Conservation (phyloP, 495 filamentous ascomycete genomes). For the Aspergillus sparsus region DNA sequence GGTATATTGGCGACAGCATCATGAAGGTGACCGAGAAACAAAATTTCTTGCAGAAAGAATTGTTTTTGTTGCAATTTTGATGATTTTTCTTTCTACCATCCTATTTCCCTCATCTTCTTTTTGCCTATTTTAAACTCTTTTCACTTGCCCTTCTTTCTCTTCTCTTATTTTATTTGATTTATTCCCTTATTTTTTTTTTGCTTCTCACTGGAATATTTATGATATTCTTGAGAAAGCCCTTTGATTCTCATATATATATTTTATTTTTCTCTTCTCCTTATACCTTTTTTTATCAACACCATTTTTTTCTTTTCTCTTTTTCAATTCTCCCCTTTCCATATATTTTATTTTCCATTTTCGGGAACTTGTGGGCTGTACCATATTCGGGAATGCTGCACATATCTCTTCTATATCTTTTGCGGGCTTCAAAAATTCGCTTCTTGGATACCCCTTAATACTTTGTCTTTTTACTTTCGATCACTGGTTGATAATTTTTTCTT, state of each 20-base stretch:
- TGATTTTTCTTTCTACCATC: not conserved
- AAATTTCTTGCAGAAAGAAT: constrained; percentile 5
- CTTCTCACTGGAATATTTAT: not conserved
- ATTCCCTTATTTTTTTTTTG: constrained; percentile 13
- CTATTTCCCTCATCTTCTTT: constrained; percentile 18
- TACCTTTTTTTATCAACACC: constrained; percentile 24
- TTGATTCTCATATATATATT: constrained; percentile 13
- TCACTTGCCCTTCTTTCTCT: constrained; percentile 4
- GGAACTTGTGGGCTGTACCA: constrained; percentile 22
- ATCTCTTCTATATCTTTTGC: constrained; percentile 13
- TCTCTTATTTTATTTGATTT: constrained; percentile 7
- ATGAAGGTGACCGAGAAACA: not conserved
- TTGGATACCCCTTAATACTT: constrained; percentile 26
- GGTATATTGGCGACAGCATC: not conserved
- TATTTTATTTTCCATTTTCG: constrained; percentile 13
- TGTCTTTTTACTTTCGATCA: constrained; percentile 22
- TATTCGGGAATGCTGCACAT: constrained; percentile 4
- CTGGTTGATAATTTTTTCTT: constrained; percentile 28
- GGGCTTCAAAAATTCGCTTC: constrained; percentile 27
- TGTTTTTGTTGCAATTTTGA: not conserved
- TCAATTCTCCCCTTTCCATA: constrained; percentile 17
- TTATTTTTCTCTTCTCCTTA: constrained; percentile 23
- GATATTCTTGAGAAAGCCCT: not conserved
- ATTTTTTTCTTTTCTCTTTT: constrained; percentile 16
- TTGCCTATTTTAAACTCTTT: not conserved